Evolutionary conservation across 257 asterid genomes (phyloP), one percentile per base, ranked within the genome.

Genomic region (Scutellaria galericulata): DNA sequence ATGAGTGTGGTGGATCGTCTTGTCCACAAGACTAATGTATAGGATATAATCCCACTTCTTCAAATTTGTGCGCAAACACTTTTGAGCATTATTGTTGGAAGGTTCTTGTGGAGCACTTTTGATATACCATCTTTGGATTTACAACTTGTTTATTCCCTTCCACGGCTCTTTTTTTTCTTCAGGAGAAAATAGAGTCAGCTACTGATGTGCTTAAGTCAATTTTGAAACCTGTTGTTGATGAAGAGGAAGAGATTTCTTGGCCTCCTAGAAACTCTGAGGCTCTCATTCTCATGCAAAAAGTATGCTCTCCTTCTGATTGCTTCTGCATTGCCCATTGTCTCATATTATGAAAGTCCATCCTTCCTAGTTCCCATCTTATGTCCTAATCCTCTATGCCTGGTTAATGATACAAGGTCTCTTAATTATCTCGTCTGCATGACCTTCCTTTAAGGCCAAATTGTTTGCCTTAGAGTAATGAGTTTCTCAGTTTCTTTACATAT

Each of bases 181-280:
- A 91, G 99, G 97, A 89, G 78, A 91, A 85, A 72, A 91, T 91
- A 72, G 91, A 91, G 69, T 90, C 96, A 68, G 86, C 97, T 50
- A 94, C 98, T 27, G 95, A 91, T 74, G 96, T 94, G 81, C 98
- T 94, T 41, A 91, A 91, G 83, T 83, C 90, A 62, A 88, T 91
- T 71, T 66, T 94, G 83, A 78, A 79, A 72, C 97, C 95, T 52
- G 93, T 89, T 13, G 53, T 87, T 64, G 90, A 87, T 59, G 90
- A 81, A 81, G 93, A 78, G 44, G 89, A 81, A 78, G 99, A 94
- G 82, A 82, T 80, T 50, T 44, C 79, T 60, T 94, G 99, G 99
- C 99, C 99, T 75, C 95, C 97, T 72, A 83, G 83, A 68, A 86
- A 94, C 54, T 93, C 96, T 40, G 81, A 85, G 74, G 89, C 97